Percentiles rank a stretch among this genome's conserved stretches.
These are phyloP conservation scores for Penicillium verrucosum DNA, from an alignment of 2,329 filamentous ascomycete genomes.

Conservation along the genomic window DNA sequence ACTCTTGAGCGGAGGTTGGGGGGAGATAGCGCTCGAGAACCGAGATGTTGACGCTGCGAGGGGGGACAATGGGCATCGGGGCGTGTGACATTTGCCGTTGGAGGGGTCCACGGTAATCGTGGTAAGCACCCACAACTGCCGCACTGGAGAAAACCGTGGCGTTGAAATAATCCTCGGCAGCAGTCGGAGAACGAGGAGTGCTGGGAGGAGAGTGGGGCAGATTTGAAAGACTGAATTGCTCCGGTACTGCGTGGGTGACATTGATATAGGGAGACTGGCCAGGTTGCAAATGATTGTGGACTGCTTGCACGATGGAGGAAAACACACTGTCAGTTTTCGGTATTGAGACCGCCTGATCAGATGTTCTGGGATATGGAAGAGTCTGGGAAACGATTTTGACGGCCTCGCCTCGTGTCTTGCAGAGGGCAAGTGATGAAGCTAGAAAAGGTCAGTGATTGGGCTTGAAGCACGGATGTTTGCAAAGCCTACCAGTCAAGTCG, in stretches of 20 bases:
- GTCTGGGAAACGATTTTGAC: constrained; percentile 60
- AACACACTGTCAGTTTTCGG: constrained; percentile 46
- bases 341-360: constrained; percentile 30
- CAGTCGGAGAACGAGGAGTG: constrained; percentile 50
- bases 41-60: constrained; percentile 58
- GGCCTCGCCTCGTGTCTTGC: constrained; percentile 39
- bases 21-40: constrained; percentile 65
- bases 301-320: constrained; percentile 52
- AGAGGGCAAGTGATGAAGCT: constrained; percentile 41
- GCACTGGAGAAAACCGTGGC: constrained; percentile 61
- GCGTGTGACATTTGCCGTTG: constrained; percentile 41
- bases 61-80: constrained; percentile 58
- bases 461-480: neutral
- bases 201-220: constrained; percentile 61
- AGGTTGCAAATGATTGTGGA: constrained; percentile 52
- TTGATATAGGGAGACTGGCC: constrained; percentile 59
- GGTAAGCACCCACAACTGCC: constrained; percentile 57
- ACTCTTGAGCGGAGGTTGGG: constrained; percentile 57
- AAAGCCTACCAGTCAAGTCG: constrained; percentile 35
- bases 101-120: constrained; percentile 51
- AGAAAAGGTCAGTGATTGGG: constrained; percentile 4
- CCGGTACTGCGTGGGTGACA: constrained; percentile 61
- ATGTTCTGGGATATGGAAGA: constrained; percentile 52
- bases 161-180: constrained; percentile 61
- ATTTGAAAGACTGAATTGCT: constrained; percentile 59